Conservation (phyloP, 176 grass and related monocot genomes). For the Elymus sibiricus region DNA sequence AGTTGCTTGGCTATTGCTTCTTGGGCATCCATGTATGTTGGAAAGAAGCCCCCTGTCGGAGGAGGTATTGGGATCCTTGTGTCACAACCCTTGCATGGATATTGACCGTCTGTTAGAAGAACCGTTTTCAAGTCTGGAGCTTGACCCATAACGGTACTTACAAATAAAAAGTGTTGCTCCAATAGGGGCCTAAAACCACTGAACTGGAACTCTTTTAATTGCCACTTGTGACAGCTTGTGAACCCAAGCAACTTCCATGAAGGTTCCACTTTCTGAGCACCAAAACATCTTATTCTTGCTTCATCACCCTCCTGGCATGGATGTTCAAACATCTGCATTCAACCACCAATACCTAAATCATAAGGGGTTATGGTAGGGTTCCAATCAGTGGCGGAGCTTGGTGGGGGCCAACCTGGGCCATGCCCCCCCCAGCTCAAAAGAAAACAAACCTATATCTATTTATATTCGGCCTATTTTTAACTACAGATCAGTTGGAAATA, state of each 20-base stretch:
- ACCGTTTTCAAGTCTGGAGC: neutral
- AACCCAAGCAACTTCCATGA: neutral
- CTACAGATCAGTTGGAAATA: too few species aligned
- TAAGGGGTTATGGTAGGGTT: neutral
- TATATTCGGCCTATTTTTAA: too few species aligned
- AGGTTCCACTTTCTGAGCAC: neutral
- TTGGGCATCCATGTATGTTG: neutral
- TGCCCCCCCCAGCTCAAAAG: too few species aligned
- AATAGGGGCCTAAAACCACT: neutral
- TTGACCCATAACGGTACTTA: neutral
- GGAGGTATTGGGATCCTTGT: neutral
- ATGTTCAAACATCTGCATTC: slow-evolving; percentile 4
- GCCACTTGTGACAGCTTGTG: neutral
- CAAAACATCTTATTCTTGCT: neutral
- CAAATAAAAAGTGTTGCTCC: neutral
- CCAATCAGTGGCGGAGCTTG: too few species aligned
- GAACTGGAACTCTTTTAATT: neutral
- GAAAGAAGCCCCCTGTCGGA: neutral
- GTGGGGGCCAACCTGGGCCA: too few species aligned
- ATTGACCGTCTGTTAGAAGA: neutral
- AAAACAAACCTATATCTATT: too few species aligned
- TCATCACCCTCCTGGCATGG: neutral
- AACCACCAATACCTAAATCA: neutral
- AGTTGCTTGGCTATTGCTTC: neutral
- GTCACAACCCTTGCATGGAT: neutral